Evolutionary conservation across 2,329 filamentous ascomycete genomes (phyloP).

Genomic region (Verticillium dahliae): DNA sequence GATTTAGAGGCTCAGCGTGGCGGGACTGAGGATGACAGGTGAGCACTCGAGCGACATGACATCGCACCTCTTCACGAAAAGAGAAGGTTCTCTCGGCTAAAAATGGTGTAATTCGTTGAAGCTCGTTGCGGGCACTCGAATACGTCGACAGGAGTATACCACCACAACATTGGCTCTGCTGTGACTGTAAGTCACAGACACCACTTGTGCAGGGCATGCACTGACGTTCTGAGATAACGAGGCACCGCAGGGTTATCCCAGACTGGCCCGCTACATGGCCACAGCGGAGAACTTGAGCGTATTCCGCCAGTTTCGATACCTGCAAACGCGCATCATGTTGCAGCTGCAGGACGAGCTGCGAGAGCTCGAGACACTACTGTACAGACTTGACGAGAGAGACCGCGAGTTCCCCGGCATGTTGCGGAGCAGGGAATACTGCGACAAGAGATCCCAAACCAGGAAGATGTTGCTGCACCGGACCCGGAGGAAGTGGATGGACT

Average conservation of each 20-base stretch:
- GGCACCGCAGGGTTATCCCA: background rate
- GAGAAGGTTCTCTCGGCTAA: background rate
- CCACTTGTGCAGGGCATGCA: background rate
- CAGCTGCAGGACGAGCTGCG: background rate
- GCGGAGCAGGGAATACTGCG: background rate
- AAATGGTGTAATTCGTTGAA: background rate
- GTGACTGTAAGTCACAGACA: background rate
- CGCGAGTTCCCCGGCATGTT: background rate
- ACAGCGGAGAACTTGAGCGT: background rate
- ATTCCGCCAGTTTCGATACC: constrained; percentile 1
- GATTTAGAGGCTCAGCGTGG: background rate
- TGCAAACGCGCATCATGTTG: background rate
- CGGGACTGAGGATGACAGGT: background rate
- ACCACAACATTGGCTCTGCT: background rate
- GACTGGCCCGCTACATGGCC: background rate
- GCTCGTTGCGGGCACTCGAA: background rate
- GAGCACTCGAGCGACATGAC: background rate
- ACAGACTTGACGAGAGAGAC: background rate
- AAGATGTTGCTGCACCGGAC: background rate
- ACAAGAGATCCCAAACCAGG: background rate
- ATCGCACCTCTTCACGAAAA: background rate
- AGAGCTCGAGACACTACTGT: background rate
- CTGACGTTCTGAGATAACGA: background rate
- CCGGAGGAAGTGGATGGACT: background rate
- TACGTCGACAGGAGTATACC: background rate